Evolutionary conservation across 78 protist species (phyloP).

Genomic region (Tieghemostelium lacteum): DNA sequence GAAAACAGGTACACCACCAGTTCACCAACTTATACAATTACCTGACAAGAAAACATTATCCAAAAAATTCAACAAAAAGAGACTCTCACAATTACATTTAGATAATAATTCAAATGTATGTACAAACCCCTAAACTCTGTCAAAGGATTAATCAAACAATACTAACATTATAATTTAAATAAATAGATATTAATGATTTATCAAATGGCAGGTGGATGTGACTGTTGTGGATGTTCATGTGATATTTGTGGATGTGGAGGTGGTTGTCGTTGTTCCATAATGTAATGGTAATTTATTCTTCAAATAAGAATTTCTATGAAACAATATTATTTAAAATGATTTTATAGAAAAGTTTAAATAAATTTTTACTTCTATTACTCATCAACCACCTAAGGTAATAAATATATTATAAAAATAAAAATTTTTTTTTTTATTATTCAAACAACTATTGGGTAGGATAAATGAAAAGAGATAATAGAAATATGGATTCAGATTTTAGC

Average conservation of each 20-base stretch:
- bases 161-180: too few species aligned
- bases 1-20: constrained; percentile 14
- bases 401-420: neutral
- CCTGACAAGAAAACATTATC: neutral
- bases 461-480: too few species aligned
- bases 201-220: constrained; percentile 1
- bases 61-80: neutral
- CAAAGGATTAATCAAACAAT: neutral
- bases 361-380: neutral
- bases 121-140: neutral
- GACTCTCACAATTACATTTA: too few species aligned
- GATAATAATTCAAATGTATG: too few species aligned
- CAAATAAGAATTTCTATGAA: neutral
- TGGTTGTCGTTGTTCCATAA: neutral
- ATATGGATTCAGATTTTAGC: too few species aligned
- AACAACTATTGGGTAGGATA: too few species aligned
- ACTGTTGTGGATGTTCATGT: too few species aligned
- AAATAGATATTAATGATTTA: neutral
- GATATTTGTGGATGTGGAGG: constrained; percentile 17
- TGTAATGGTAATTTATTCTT: neutral
- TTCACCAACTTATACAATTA: neutral
- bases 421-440: neutral
- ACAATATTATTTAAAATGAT: too few species aligned
- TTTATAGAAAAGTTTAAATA: too few species aligned
- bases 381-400: too few species aligned